Evolutionary conservation across 225 moss, liverwort and hornwort species (phyloP).

Genomic region (Takakia lepidozioides): DNA sequence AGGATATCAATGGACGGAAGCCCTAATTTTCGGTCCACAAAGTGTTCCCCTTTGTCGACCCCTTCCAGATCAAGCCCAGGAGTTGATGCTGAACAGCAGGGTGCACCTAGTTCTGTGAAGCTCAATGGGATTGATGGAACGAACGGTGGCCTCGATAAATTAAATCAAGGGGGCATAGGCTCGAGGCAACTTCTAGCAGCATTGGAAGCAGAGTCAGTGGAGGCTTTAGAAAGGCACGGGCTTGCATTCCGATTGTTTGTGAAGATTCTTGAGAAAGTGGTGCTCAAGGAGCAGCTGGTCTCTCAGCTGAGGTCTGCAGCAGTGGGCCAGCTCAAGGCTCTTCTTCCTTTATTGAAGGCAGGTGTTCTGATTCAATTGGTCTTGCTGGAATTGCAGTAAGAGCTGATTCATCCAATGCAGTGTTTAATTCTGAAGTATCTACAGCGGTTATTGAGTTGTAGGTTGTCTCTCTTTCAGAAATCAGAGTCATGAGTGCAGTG

Average conservation of each 20-base stretch:
- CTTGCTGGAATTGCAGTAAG: too few relatives aligned
- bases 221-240: conserved; percentile 55
- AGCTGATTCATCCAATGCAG: too few relatives aligned
- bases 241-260: conserved; percentile 53
- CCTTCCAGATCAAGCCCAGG: conserved; percentile 9
- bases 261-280: conserved; percentile 45
- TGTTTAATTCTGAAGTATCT: too few relatives aligned
- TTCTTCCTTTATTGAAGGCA: conserved; percentile 82
- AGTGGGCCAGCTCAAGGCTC: conserved; percentile 44
- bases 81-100: too few relatives aligned
- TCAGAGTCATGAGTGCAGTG: too few relatives aligned
- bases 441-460: too few relatives aligned
- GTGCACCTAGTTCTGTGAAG: too few relatives aligned
- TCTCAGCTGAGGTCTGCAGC: conserved; percentile 46
- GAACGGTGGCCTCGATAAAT: conserved; percentile 15
- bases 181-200: conserved; percentile 29
- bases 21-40: conserved; percentile 19
- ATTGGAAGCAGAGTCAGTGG: conserved; percentile 40
- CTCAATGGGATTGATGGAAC: conserved; percentile 19
- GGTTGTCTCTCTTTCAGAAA: too few relatives aligned
- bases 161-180: conserved; percentile 34
- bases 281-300: conserved; percentile 28
- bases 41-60: conserved; percentile 30
- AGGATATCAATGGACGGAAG: conserved; percentile 18
- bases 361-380: conserved; percentile 1